Evolutionary conservation across 1,139 yeast genomes (phyloP).

Genomic region (Pneumocystis canis): DNA sequence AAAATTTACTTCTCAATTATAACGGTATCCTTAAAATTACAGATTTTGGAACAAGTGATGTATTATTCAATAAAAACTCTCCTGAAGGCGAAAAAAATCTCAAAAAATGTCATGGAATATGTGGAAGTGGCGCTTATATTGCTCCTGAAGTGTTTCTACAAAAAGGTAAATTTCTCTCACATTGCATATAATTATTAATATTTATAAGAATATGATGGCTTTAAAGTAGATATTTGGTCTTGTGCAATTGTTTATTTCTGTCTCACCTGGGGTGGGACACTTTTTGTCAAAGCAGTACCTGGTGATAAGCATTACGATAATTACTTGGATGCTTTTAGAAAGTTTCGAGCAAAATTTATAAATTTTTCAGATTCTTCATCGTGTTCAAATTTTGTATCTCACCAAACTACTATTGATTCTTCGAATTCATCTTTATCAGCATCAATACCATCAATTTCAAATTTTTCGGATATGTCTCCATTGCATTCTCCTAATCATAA

Average conservation of each 20-base stretch:
- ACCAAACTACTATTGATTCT: background rate
- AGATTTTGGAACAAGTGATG: conserved; percentile 56
- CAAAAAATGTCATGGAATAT: conserved; percentile 14
- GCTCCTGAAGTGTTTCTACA: conserved; percentile 63
- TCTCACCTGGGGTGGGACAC: conserved; percentile 35
- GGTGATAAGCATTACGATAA: conserved; percentile 19
- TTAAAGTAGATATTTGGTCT: conserved; percentile 78
- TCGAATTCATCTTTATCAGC: background rate
- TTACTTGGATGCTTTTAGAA: conserved; percentile 11
- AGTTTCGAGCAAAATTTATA: conserved; percentile 14
- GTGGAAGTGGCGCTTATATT: conserved; percentile 71
- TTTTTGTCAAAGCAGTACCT: conserved; percentile 22
- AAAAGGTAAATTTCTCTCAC: conserved; percentile 9
- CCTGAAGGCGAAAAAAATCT: conserved; percentile 9
- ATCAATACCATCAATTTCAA: background rate
- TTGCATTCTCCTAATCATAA: conserved; percentile 6
- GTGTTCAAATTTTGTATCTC: background rate
- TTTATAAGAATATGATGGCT: conserved; percentile 50
- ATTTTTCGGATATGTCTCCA: background rate
- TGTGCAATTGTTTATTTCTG: conserved; percentile 31
- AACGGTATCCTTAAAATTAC: conserved; percentile 58
- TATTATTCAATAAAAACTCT: conserved; percentile 32
- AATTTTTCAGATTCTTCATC: conserved; percentile 2
- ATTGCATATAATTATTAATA: background rate
- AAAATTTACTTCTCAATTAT: conserved; percentile 48